These are phyloP conservation scores for Mrakia frigida DNA, from an alignment of 768 basidiomycete genomes.

Conservation along the genomic window DNA sequence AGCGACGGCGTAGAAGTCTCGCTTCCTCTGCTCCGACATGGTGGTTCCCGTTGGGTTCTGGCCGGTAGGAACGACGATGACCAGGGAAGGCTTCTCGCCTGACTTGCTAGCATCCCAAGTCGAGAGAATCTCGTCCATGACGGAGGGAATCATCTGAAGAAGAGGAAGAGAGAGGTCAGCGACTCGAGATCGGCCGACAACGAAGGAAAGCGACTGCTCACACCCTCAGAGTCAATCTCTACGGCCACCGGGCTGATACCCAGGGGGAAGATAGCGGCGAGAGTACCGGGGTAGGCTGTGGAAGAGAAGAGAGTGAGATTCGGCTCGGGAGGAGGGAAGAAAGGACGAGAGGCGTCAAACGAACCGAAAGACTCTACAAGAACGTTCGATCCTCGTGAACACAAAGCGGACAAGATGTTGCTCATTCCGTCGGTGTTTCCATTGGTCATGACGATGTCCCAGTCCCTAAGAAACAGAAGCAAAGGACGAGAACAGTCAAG, in stretches of 20 bases:
- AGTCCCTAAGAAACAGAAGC: not conserved
- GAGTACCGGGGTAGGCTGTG: constrained; percentile 14
- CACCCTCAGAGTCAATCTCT: constrained; percentile 17
- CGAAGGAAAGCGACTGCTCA: not conserved
- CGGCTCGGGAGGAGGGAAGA: not conserved
- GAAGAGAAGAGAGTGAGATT: not conserved
- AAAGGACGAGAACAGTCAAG: not conserved
- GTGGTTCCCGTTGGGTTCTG: constrained; percentile 26
- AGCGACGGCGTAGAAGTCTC: constrained; percentile 24
- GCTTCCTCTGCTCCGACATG: constrained; percentile 14
- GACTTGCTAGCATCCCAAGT: constrained; percentile 16
- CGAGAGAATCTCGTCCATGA: constrained; percentile 24
- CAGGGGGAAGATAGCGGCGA: constrained; percentile 15
- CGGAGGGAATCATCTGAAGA: constrained; percentile 10
- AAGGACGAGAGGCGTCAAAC: not conserved
- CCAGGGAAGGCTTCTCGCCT: constrained; percentile 13
- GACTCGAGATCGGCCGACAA: not conserved
- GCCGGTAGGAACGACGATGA: constrained; percentile 26
- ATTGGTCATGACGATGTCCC: constrained; percentile 21
- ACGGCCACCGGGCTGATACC: constrained; percentile 21
- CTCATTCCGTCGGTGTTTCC: constrained; percentile 30
- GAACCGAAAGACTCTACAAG: constrained; percentile 19
- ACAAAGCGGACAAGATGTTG: constrained; percentile 5
- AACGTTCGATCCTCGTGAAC: constrained; percentile 11
- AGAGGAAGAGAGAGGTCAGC: not conserved